Percentiles rank a stretch among this genome's conserved stretches.
These are phyloP conservation scores for Capsicum pubescens DNA, from an alignment of 257 asterid genomes.

Conservation along the genomic window DNA sequence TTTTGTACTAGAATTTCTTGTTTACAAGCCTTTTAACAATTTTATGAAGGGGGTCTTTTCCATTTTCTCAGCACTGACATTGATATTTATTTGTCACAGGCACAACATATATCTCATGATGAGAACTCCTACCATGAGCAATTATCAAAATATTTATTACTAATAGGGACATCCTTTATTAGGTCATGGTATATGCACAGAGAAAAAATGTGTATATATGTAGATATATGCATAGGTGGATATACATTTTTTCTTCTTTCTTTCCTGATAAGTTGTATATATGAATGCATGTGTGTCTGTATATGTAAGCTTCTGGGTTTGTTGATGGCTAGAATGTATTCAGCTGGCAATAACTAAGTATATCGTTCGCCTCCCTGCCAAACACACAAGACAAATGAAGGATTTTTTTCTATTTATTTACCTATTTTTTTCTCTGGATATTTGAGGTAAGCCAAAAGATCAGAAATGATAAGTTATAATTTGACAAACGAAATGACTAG, in stretches of 20 bases:
- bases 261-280: neutral
- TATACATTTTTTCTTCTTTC: neutral
- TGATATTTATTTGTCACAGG: neutral
- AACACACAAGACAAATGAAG: neutral
- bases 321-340: neutral
- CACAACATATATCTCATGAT: neutral
- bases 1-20: no score
- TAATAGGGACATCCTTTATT: neutral
- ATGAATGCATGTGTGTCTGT: neutral
- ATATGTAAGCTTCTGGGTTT: neutral
- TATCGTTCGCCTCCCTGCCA: constrained; percentile 6
- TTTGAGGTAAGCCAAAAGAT: constrained; percentile 21
- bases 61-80: constrained; percentile 12
- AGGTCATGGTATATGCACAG: neutral
- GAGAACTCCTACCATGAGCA: constrained; percentile 5
- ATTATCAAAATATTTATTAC: constrained; percentile 10
- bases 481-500: constrained; percentile 10
- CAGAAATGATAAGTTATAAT: neutral
- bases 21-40: neutral
- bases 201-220: neutral
- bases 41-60: neutral
- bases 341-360: constrained; percentile 3
- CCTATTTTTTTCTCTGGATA: neutral
- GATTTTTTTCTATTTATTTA: neutral
- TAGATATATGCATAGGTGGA: neutral